Evolutionary conservation across 2,329 filamentous ascomycete species (phyloP).

Genomic region (Dothistroma septosporum): DNA sequence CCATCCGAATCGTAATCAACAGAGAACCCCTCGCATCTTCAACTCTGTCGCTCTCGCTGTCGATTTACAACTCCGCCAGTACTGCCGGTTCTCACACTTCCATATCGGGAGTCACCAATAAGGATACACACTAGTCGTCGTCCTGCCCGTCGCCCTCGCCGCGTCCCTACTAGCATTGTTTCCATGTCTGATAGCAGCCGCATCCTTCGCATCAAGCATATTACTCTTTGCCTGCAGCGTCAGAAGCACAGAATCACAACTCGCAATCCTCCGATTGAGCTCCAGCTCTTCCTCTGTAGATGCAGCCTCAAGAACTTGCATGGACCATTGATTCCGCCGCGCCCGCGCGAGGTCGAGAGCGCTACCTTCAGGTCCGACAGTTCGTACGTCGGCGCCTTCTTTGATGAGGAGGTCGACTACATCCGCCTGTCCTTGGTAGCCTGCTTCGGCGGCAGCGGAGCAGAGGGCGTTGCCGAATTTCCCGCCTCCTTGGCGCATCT

Average conservation of each 20-base stretch:
- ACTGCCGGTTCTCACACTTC: background rate
- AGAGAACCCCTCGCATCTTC: background rate
- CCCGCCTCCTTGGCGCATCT: slow-evolving; percentile 19
- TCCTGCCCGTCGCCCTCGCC: background rate
- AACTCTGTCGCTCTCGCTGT: background rate
- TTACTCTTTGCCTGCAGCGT: slow-evolving; percentile 16
- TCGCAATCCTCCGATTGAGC: slow-evolving; percentile 13
- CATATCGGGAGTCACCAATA: background rate
- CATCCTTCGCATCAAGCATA: background rate
- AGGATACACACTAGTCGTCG: background rate
- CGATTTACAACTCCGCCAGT: background rate
- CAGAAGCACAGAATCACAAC: slow-evolving; percentile 19
- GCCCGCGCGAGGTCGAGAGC: slow-evolving; percentile 9
- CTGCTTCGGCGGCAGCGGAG: slow-evolving; percentile 25
- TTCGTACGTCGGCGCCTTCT: slow-evolving; percentile 28
- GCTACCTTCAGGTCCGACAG: slow-evolving; percentile 15
- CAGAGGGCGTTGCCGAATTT: slow-evolving; percentile 30
- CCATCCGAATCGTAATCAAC: background rate
- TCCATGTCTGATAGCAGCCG: background rate
- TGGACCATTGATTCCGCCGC: slow-evolving; percentile 9
- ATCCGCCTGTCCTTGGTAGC: slow-evolving; percentile 37
- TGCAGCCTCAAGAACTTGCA: slow-evolving; percentile 28
- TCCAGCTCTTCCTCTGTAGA: slow-evolving; percentile 2
- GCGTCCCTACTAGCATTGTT: background rate
- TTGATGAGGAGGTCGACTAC: slow-evolving; percentile 8